These are phyloP conservation scores for Fusarium oxysporum DNA, from an alignment of 2,329 filamentous ascomycete genomes.

Conservation along the genomic window DNA sequence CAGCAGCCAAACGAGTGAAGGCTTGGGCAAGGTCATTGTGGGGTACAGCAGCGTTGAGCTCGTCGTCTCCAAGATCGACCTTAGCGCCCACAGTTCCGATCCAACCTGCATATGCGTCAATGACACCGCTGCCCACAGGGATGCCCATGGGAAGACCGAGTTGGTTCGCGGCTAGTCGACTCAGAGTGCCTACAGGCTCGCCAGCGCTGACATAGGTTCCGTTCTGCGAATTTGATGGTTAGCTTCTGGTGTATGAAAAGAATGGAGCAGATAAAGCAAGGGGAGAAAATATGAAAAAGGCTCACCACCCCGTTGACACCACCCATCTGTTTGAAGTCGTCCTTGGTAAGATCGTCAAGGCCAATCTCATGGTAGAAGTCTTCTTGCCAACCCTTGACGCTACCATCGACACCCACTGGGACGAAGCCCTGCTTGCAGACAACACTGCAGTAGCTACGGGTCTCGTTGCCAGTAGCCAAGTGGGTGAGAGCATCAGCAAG, in stretches of 20 bases:
- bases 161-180: slow-evolving; percentile 83
- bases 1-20: slow-evolving; percentile 90
- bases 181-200: slow-evolving; percentile 87
- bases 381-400: slow-evolving; percentile 97
- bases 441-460: slow-evolving; percentile 92
- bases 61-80: slow-evolving; percentile 76
- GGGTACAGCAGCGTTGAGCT: slow-evolving; percentile 73
- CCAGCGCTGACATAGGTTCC: slow-evolving; percentile 92
- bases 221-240: slow-evolving; percentile 69
- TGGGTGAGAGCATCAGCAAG: slow-evolving; percentile 93
- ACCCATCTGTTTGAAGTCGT: slow-evolving; percentile 93
- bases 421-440: slow-evolving; percentile 98
- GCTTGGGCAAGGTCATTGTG: slow-evolving; percentile 92
- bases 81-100: slow-evolving; percentile 99
- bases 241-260: slow-evolving; percentile 7
- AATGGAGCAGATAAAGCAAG: slow-evolving; percentile 3
- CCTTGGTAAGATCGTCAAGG: slow-evolving; percentile 82
- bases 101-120: slow-evolving; percentile 98
- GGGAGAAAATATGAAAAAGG: slow-evolving; percentile 48
- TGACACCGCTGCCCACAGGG: slow-evolving; percentile 94
- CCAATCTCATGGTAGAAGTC: slow-evolving; percentile 92
- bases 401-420: slow-evolving; percentile 95
- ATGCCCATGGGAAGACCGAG: slow-evolving; percentile 89
- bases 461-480: slow-evolving; percentile 91
- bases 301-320: slow-evolving; percentile 95